phyloP scores from a whole-genome alignment of 2,329 filamentous ascomycete genomes.

The Colletotrichum sp. region DNA sequence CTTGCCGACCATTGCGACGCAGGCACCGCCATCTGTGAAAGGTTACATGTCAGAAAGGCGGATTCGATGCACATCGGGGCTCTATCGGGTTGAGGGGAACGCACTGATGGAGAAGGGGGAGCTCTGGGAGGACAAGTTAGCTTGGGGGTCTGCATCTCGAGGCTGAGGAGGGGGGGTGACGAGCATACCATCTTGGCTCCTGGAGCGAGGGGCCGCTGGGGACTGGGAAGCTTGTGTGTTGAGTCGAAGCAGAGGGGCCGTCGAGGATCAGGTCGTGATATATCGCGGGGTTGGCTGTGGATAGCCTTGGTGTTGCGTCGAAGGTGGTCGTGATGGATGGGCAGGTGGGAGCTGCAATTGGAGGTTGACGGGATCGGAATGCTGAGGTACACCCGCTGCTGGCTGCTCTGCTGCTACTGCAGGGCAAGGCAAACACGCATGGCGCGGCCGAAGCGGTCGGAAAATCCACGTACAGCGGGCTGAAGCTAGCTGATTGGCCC shows the following conservation, averaged over 20 bases:
- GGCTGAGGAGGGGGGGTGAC: constrained; percentile 9
- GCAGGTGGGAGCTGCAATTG: constrained; percentile 24
- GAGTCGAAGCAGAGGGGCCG: neutral
- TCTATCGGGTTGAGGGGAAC: constrained; percentile 30
- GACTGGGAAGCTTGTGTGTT: neutral
- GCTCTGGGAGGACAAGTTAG: constrained; percentile 60
- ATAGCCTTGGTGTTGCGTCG: constrained; percentile 7
- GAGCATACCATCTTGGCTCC: constrained; percentile 27
- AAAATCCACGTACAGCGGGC: constrained; percentile 17
- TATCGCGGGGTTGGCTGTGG: neutral
- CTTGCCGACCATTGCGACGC: constrained; percentile 98
- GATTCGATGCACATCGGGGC: neutral
- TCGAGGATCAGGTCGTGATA: neutral
- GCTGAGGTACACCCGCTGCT: constrained; percentile 26
- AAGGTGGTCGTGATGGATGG: constrained; percentile 19
- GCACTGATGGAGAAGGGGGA: constrained; percentile 96
- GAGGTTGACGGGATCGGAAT: constrained; percentile 27
- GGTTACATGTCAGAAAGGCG: constrained; percentile 22
- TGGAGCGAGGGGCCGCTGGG: constrained; percentile 10
- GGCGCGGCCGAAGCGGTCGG: constrained; percentile 36
- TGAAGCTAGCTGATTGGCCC: constrained; percentile 23
- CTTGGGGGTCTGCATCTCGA: constrained; percentile 28
- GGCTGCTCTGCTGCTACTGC: constrained; percentile 17
- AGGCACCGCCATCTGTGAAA: constrained; percentile 79
- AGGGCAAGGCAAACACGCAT: constrained; percentile 48